phyloP scores from a whole-genome alignment of 192 early-diverging fungal species.

The Backusella tuberculispora region DNA sequence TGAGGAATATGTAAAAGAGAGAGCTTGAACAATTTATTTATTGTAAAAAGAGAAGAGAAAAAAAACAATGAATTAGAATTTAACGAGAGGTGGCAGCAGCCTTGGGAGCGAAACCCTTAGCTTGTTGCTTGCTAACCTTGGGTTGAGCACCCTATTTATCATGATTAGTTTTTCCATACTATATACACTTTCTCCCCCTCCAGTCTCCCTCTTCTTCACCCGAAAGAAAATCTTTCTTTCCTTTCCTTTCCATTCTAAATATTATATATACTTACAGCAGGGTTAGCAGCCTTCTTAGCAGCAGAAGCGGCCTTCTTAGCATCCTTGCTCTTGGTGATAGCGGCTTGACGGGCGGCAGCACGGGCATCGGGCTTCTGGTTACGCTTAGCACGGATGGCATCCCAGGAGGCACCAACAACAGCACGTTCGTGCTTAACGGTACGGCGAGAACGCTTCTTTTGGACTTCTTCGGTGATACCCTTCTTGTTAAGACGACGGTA shows the following conservation, averaged over 20 bases:
- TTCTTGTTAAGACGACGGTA: conserved; percentile 99
- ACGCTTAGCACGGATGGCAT: conserved; percentile 97
- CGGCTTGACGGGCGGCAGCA: conserved; percentile 86
- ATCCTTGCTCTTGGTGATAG: conserved; percentile 88
- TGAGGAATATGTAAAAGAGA: not conserved
- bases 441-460: conserved; percentile 96
- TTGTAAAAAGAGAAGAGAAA: not conserved
- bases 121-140: conserved; percentile 83
- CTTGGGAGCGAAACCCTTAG: conserved; percentile 81
- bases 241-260: too few species aligned
- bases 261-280: conserved; percentile 30
- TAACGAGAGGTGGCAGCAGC: conserved; percentile 84
- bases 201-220: too few species aligned
- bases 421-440: conserved; percentile 96
- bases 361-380: conserved; percentile 96
- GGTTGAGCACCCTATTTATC: conserved; percentile 31
- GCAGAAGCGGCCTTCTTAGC: conserved; percentile 87
- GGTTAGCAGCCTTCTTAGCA: conserved; percentile 78
- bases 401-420: conserved; percentile 93
- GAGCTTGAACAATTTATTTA: not conserved
- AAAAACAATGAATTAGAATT: conserved; percentile 32
- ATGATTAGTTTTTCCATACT: not conserved
- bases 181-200: not conserved
- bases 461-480: conserved; percentile 93
- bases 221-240: too few species aligned